These are phyloP conservation scores for Cucumis sativus DNA, from an alignment of 306 rosid species.

Conservation along the genomic window Cucumber_9930_V3 NC_026659.2:26903501-26904000, in stretches of 20 bases:
- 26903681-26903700: background rate
- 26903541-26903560: conserved; percentile 84
- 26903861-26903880: too few species aligned
- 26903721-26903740: background rate
- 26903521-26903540: conserved; percentile 64
- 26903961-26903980: too few species aligned
- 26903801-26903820: background rate
- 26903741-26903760: background rate
- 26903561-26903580: conserved; percentile 66
- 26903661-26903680: background rate
- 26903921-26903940: too few species aligned
- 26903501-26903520: conserved; percentile 61
- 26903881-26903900: too few species aligned
- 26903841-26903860: background rate
- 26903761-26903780: background rate
- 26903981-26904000: too few species aligned
- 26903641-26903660: background rate
- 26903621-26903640: conserved; percentile 85
- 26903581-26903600: conserved; percentile 43
- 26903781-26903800: background rate
- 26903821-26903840: background rate
- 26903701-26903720: background rate
- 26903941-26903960: too few species aligned
- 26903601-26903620: conserved; percentile 69
- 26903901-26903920: too few species aligned